These are phyloP conservation scores for Annona squamosa DNA, from an alignment of 164 flowering plant genomes.

Conservation along the genomic window DNA sequence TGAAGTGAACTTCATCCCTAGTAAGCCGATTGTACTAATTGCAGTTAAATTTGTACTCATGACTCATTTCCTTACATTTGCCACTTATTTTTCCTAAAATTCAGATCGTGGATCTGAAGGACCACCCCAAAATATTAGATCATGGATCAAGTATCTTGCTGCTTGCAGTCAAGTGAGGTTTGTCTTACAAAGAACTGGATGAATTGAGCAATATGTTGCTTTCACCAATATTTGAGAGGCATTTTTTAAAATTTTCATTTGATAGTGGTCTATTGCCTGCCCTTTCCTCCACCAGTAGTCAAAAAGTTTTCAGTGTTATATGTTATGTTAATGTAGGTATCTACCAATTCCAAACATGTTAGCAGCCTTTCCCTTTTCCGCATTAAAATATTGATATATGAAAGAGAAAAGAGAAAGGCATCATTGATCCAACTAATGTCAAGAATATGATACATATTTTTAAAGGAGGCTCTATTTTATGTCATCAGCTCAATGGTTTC, in stretches of 20 bases:
- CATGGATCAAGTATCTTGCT: slow-evolving; percentile 55
- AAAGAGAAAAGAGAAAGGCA: not conserved
- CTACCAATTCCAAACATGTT: not conserved
- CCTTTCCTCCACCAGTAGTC: not conserved
- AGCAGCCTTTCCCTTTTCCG: not conserved
- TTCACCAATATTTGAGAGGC: not conserved
- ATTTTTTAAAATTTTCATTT: not conserved
- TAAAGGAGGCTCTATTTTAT: too few relatives aligned
- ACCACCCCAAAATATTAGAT: slow-evolving; percentile 70
- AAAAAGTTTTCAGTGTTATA: too few relatives aligned
- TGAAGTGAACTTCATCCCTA: too few relatives aligned
- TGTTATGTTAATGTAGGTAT: not conserved
- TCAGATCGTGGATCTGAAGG: slow-evolving; percentile 42
- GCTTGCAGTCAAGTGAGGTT: slow-evolving; percentile 61
- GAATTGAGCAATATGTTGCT: not conserved
- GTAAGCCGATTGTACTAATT: not conserved
- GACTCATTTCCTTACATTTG: not conserved
- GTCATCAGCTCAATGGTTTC: not conserved
- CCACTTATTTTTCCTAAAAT: not conserved
- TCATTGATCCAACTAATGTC: not conserved
- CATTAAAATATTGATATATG: not conserved
- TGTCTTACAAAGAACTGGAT: slow-evolving; percentile 5
- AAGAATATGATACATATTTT: not conserved
- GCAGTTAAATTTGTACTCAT: not conserved
- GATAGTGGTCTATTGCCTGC: not conserved